Percentiles rank a stretch among this genome's conserved stretches.
These are phyloP conservation scores for Nicotiana noctiflora DNA, from an alignment of 257 asterid genomes.

Conservation along the genomic window DNA sequence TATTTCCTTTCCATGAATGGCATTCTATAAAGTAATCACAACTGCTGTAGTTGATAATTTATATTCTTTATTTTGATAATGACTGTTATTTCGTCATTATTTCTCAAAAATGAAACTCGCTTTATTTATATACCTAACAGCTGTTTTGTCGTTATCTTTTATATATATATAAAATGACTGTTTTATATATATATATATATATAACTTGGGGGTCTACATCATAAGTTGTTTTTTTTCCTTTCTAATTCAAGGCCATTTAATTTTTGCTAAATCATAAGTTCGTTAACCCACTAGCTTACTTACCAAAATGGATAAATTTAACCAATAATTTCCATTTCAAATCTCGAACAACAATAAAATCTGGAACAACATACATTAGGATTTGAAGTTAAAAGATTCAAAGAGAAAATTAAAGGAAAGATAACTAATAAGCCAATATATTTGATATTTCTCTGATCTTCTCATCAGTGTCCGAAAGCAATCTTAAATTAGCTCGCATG, in stretches of 20 bases:
- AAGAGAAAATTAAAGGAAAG: neutral
- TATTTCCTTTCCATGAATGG: neutral
- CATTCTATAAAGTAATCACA: neutral
- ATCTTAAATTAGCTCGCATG: too few species aligned
- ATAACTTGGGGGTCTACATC: neutral
- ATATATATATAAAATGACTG: too few species aligned
- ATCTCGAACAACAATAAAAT: too few species aligned
- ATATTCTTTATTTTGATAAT: neutral
- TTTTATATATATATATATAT: too few species aligned
- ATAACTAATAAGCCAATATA: neutral
- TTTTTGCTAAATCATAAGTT: too few species aligned
- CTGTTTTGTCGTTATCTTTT: neutral
- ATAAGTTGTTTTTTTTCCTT: too few species aligned
- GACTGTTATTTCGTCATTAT: neutral
- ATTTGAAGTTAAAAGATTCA: neutral
- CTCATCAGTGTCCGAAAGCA: too few species aligned
- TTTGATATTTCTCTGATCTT: too few species aligned
- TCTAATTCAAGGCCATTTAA: too few species aligned
- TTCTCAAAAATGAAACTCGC: neutral
- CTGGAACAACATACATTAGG: neutral
- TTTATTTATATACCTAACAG: neutral
- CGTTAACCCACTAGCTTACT: neutral
- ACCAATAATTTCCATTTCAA: neutral
- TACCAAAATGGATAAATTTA: neutral
- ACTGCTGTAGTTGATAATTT: neutral